Evolutionary conservation across 768 basidiomycete species (phyloP).

Genomic region (Mycena sanguinolenta): DNA sequence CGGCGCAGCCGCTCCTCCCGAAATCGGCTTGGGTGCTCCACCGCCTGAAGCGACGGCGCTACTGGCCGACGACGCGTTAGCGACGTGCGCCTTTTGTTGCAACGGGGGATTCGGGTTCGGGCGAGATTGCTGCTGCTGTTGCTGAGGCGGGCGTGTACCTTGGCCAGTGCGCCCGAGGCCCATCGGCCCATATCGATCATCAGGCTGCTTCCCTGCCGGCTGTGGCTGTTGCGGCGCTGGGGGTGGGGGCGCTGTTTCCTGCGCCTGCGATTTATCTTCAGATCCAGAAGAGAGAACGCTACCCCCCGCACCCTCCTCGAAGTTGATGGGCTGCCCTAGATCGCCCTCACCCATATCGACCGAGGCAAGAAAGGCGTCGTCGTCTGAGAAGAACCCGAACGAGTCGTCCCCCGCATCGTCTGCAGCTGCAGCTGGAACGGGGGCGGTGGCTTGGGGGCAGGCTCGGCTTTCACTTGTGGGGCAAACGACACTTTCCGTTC

Average conservation of each 20-base stretch:
- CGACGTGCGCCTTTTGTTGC: conserved; percentile 13
- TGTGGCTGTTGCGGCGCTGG: not conserved
- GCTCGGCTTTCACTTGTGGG: conserved; percentile 17
- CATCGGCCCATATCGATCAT: conserved; percentile 29
- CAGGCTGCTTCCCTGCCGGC: conserved; percentile 1
- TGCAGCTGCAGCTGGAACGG: not conserved
- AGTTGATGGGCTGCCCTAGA: conserved; percentile 59
- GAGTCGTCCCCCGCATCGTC: conserved; percentile 49
- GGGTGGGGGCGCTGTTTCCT: not conserved
- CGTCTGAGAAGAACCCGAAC: conserved; percentile 75
- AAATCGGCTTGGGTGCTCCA: conserved; percentile 7
- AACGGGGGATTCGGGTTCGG: conserved; percentile 15
- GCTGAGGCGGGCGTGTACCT: conserved; percentile 3
- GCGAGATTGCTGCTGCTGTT: not conserved
- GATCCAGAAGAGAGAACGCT: conserved; percentile 34
- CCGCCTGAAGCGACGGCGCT: not conserved
- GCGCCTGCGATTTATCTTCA: conserved; percentile 29
- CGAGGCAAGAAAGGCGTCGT: conserved; percentile 73
- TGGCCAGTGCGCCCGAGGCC: conserved; percentile 17
- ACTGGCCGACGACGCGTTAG: not conserved
- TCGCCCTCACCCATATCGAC: conserved; percentile 66
- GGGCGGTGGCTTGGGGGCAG: conserved; percentile 25
- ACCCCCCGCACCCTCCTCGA: conserved; percentile 57
- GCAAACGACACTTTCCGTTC: conserved; percentile 36
- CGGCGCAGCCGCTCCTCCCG: not conserved